phyloP scores from a whole-genome alignment of 2,329 filamentous ascomycete genomes.

The Lasiodiplodia sp. region DNA sequence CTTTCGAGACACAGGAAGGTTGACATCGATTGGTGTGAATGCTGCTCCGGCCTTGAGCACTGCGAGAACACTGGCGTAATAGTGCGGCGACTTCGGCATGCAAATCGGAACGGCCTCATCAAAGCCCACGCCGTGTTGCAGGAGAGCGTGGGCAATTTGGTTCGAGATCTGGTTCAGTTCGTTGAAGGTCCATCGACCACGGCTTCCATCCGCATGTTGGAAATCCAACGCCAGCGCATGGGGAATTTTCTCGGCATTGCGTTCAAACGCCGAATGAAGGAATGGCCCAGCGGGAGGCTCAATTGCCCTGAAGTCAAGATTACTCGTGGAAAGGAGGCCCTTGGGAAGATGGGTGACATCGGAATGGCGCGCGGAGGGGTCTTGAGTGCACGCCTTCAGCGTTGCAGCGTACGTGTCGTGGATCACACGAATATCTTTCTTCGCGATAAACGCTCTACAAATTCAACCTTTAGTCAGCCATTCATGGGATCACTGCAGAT shows the following conservation, averaged over 20 bases:
- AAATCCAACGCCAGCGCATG: constrained; percentile 49
- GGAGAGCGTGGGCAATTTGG: constrained; percentile 42
- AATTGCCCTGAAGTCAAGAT: constrained; percentile 34
- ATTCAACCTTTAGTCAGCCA: neutral
- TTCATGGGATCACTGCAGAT: no score
- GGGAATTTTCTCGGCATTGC: constrained; percentile 40
- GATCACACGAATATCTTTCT: constrained; percentile 40
- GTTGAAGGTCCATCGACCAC: constrained; percentile 44
- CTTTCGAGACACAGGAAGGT: constrained; percentile 45
- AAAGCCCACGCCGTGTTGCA: constrained; percentile 34
- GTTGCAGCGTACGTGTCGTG: constrained; percentile 40
- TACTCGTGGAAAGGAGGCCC: constrained; percentile 38
- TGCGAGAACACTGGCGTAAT: constrained; percentile 48
- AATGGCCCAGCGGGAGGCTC: constrained; percentile 32
- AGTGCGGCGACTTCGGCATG: constrained; percentile 43
- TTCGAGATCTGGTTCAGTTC: constrained; percentile 43
- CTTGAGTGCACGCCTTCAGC: constrained; percentile 38
- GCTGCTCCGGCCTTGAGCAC: constrained; percentile 50
- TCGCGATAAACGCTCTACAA: constrained; percentile 35
- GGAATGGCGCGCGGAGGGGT: constrained; percentile 35
- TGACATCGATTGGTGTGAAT: constrained; percentile 47
- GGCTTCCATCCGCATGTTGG: constrained; percentile 39
- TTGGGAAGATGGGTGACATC: constrained; percentile 38
- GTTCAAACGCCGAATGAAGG: constrained; percentile 50
- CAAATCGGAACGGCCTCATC: constrained; percentile 48